phyloP scores from a whole-genome alignment of 768 basidiomycete genomes.

The Russula abietina region DNA sequence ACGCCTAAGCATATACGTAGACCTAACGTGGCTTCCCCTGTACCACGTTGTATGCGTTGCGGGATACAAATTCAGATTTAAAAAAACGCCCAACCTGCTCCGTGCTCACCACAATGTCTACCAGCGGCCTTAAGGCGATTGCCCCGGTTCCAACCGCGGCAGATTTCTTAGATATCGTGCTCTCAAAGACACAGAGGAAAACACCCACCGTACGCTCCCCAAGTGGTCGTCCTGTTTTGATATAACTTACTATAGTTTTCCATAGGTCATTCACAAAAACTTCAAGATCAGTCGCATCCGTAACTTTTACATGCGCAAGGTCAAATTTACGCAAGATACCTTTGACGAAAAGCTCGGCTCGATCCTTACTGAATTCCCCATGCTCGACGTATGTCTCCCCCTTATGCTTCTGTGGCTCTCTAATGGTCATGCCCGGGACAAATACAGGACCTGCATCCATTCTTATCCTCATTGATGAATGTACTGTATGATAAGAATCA shows the following conservation, averaged over 20 bases:
- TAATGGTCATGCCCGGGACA: not conserved
- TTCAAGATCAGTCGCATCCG: slow-evolving; percentile 99
- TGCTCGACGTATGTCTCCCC: slow-evolving; percentile 75
- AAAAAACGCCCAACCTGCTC: too few species aligned
- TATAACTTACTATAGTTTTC: not conserved
- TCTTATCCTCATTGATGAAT: slow-evolving; percentile 92
- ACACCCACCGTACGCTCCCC: slow-evolving; percentile 73
- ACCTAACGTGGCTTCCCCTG: too few species aligned
- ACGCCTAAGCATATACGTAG: too few species aligned
- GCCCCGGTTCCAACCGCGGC: slow-evolving; percentile 96
- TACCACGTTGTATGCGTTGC: too few species aligned
- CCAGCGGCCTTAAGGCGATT: slow-evolving; percentile 91
- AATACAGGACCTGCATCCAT: slow-evolving; percentile 83
- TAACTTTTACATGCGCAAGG: slow-evolving; percentile 98
- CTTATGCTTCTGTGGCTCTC: slow-evolving; percentile 2
- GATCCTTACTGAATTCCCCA: slow-evolving; percentile 93
- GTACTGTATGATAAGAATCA: slow-evolving; percentile 99
- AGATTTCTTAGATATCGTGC: slow-evolving; percentile 91
- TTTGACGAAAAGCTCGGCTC: slow-evolving; percentile 94
- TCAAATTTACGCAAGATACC: slow-evolving; percentile 96
- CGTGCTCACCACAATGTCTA: slow-evolving; percentile 45
- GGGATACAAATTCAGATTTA: too few species aligned
- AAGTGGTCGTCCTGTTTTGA: not conserved
- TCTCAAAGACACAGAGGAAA: slow-evolving; percentile 93
- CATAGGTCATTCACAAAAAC: slow-evolving; percentile 95